Percentiles rank a stretch among this genome's conserved stretches.
These are phyloP conservation scores for Fragaria iinumae DNA, from an alignment of 306 rosid genomes.

Conservation along the genomic window DNA sequence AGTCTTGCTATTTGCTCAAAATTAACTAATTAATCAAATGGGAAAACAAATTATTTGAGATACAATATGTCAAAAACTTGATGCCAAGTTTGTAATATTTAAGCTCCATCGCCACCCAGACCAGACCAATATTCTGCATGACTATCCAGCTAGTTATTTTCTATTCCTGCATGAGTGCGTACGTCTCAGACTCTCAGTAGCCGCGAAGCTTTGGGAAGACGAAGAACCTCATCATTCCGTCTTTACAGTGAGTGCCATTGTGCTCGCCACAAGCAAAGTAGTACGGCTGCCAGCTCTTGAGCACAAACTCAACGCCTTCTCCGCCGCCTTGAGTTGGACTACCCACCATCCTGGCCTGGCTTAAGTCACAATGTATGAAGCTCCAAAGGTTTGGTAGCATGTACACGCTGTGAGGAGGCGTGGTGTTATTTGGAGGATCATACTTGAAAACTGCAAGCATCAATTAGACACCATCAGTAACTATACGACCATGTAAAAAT, in stretches of 20 bases:
- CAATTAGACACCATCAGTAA: not conserved
- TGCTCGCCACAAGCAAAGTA: constrained; percentile 64
- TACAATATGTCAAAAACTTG: not conserved
- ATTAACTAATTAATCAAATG: not conserved
- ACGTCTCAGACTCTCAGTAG: constrained; percentile 15
- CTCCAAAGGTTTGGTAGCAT: constrained; percentile 39
- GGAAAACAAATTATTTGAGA: not conserved
- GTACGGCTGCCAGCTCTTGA: constrained; percentile 52
- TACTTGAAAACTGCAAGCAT: constrained; percentile 62
- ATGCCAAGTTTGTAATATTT: not conserved
- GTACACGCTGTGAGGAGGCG: constrained; percentile 59
- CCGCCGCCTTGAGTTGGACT: constrained; percentile 47
- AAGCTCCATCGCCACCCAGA: not conserved
- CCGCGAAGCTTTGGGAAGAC: constrained; percentile 46
- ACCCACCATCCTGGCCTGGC: constrained; percentile 37
- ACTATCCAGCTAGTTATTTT: not conserved
- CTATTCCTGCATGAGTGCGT: not conserved
- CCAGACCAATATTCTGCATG: not conserved
- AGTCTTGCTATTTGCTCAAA: not conserved
- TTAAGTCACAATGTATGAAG: constrained; percentile 51
- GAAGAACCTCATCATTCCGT: constrained; percentile 64
- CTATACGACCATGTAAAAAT: not conserved
- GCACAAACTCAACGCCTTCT: constrained; percentile 49
- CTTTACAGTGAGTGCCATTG: constrained; percentile 57
- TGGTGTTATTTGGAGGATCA: constrained; percentile 45